phyloP scores from a whole-genome alignment of 805 yeast species.

The Kodamaea kakaduensis region DNA sequence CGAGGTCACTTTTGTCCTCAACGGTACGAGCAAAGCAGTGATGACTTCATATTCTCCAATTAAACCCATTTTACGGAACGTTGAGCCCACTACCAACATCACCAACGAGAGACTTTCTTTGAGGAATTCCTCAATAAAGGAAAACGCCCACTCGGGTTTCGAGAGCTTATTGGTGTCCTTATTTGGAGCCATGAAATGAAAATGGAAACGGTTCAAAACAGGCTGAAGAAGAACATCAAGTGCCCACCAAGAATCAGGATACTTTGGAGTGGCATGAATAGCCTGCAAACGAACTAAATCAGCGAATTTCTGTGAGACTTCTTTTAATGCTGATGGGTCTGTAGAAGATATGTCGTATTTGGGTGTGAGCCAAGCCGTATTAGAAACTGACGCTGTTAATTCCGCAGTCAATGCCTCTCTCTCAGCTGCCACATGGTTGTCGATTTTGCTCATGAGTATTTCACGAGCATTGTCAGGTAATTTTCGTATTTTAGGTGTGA shows the following conservation, averaged over 20 bases:
- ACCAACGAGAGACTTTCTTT: conserved; percentile 37
- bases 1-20: conserved; percentile 39
- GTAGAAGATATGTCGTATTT: conserved; percentile 7
- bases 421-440: conserved; percentile 22
- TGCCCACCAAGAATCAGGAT: conserved; percentile 47
- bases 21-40: conserved; percentile 43
- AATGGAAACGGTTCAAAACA: conserved; percentile 49
- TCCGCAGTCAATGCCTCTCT: conserved; percentile 13
- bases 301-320: conserved; percentile 1
- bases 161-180: conserved; percentile 60
- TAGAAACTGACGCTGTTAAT: conserved; percentile 8
- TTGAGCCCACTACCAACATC: conserved; percentile 34
- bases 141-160: conserved; percentile 70
- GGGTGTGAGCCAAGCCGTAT: conserved; percentile 6
- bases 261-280: conserved; percentile 7
- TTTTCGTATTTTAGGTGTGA: conserved; percentile 10
- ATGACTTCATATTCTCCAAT: conserved; percentile 39
- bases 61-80: conserved; percentile 24
- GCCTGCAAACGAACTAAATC: conserved; percentile 4
- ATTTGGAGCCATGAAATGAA: conserved; percentile 51
- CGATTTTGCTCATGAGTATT: conserved; percentile 8
- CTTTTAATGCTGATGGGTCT: conserved; percentile 1
- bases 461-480: conserved; percentile 1
- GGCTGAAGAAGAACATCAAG: conserved; percentile 44
- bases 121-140: conserved; percentile 44